Percentiles rank a stretch among this genome's conserved stretches.
Evolutionary conservation across 768 basidiomycete species (phyloP).

Genomic region (Suillus fuscotomentosus): DNA sequence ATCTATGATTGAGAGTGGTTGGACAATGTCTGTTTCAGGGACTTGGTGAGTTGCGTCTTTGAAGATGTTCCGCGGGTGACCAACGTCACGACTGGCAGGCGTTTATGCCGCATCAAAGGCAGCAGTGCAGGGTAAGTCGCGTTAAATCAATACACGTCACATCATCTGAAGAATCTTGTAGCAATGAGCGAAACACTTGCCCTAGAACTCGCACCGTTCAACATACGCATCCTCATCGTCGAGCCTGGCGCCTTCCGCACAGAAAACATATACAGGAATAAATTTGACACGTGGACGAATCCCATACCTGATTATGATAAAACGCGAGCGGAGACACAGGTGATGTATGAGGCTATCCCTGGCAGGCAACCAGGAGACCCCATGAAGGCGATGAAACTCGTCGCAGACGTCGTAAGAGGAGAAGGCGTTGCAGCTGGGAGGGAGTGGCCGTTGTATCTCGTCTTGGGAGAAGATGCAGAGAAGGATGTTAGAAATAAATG

Average conservation of each 20-base stretch:
- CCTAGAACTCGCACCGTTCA: constrained; percentile 52
- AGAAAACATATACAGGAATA: constrained; percentile 50
- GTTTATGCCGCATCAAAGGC: constrained; percentile 58
- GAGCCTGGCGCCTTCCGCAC: constrained; percentile 67
- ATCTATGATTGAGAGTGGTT: not conserved
- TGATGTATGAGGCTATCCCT: constrained; percentile 33
- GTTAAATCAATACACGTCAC: not conserved
- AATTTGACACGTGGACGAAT: constrained; percentile 34
- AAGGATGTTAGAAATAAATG: constrained; percentile 49
- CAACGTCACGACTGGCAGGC: constrained; percentile 26
- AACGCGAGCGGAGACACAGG: constrained; percentile 32
- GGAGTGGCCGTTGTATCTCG: constrained; percentile 46
- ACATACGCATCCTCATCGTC: constrained; percentile 56
- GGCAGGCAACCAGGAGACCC: constrained; percentile 57
- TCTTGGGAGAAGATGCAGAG: constrained; percentile 55
- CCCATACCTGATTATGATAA: constrained; percentile 49
- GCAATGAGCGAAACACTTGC: constrained; percentile 57
- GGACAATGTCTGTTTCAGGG: constrained; percentile 11
- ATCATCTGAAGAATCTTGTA: constrained; percentile 15
- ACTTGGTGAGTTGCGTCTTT: constrained; percentile 19
- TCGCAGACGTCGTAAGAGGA: constrained; percentile 45
- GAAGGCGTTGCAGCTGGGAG: constrained; percentile 50
- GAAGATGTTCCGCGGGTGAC: not conserved
- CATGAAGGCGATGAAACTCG: constrained; percentile 50
- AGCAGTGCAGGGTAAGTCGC: constrained; percentile 49